Base-by-base conservation (phyloP, 2,329 filamentous ascomycete species). In the Ascosphaera apis region DNA sequence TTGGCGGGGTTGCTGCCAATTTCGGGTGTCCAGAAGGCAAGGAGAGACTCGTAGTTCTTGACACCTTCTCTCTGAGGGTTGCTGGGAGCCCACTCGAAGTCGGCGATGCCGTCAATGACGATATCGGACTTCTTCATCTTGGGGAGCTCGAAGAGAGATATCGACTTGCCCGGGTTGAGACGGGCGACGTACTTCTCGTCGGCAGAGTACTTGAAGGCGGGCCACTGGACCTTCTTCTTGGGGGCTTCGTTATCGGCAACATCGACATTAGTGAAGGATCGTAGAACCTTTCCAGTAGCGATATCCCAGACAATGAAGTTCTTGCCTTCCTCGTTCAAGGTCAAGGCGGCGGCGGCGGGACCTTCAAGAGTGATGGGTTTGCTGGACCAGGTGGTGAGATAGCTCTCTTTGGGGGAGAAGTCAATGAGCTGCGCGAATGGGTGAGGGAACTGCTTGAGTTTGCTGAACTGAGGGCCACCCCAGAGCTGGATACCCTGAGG, bases 261-360 rank as follows among this genome's bases (percentile, higher is more conserved):
- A 45, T 98, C 88, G 43, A 92, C 69, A 46, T 86, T 91, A 43
- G 81, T 74, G 53, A 98, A 98, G 0, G 88, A 95, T 43, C 88
- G 79, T 35, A 98, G 67, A 38, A 86, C 82, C 55, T 86, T 79
- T 48, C 72, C 75, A 7, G 86, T 88, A 36, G 80, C 78, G 42
- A 95, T 76, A 51, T 95, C 86, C 88, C 88, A 98, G 51, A 98
- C 84, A 51, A 98, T 78, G 57, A 95, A 95, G 67, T 95, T 93
- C 67, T 95, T 95, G 57, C 88, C 88, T 48, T 98, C 86, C 51
- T 98, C 88, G 50, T 95, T 88, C 41, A 83, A 65, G 3, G 80
- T 75, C 35, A 93, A 66, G n/a, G 77, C 64, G 2, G 79, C 76
- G 55, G 91, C 78, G 44, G 79, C 78, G 44, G 75, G 74, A 47